These are phyloP conservation scores for Yamadazyma diospyri DNA, from an alignment of 1,139 yeast species.

Conservation along the genomic window DNA sequence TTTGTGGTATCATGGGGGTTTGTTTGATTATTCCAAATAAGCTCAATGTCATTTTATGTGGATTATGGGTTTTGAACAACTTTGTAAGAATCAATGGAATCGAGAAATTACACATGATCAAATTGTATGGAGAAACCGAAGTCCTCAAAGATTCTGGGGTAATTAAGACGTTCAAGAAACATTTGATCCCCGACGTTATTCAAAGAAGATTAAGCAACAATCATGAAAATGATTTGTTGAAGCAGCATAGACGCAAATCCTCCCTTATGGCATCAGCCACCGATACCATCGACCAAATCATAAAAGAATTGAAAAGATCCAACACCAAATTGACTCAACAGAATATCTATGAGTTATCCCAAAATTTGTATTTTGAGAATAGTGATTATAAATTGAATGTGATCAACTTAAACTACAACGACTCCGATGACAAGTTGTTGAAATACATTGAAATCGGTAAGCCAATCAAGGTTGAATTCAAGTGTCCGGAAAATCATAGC, in stretches of 20 bases:
- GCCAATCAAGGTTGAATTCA: constrained; percentile 57
- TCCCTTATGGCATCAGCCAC: constrained; percentile 24
- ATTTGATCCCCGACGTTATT: constrained; percentile 40
- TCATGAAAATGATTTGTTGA: constrained; percentile 12
- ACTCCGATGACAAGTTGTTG: constrained; percentile 16
- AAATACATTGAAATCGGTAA: constrained; percentile 41
- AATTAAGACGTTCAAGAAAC: constrained; percentile 59
- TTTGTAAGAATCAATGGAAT: constrained; percentile 68
- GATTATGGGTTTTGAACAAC: constrained; percentile 67
- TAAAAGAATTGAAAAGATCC: constrained; percentile 36
- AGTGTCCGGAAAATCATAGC: constrained; percentile 45
- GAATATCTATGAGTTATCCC: constrained; percentile 40
- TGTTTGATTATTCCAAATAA: constrained; percentile 60
- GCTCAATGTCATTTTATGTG: constrained; percentile 54
- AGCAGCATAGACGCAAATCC: constrained; percentile 19
- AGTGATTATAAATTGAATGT: constrained; percentile 31
- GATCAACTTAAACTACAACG: constrained; percentile 18
- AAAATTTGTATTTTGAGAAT: constrained; percentile 37
- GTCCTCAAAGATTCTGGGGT: constrained; percentile 62
- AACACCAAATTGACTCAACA: constrained; percentile 33
- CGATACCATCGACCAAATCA: constrained; percentile 40
- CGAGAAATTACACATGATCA: constrained; percentile 78
- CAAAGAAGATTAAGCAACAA: constrained; percentile 30
- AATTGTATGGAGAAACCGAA: constrained; percentile 67
- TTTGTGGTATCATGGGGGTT: constrained; percentile 81